phyloP scores from a whole-genome alignment of 805 yeast species.

The Suhomyces tanzawaensis region DNA sequence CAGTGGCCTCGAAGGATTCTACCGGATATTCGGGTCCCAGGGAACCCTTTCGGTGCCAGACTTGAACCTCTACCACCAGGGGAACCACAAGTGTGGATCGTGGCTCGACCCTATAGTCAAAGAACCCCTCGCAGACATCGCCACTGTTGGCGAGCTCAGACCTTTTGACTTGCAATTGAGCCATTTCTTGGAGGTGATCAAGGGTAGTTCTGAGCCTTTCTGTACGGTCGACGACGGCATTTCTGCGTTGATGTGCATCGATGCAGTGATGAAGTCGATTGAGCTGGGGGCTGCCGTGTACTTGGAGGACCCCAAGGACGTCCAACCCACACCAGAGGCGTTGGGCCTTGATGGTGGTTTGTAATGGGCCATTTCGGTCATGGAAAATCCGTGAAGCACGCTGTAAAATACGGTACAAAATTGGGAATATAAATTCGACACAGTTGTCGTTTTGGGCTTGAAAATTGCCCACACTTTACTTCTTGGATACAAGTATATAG shows the following conservation, averaged over 20 bases:
- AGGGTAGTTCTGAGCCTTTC: slow-evolving; percentile 23
- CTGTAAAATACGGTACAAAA: too few relatives aligned
- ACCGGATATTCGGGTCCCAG: slow-evolving; percentile 36
- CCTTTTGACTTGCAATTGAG: slow-evolving; percentile 41
- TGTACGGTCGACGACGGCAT: slow-evolving; percentile 36
- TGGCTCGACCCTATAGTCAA: slow-evolving; percentile 28
- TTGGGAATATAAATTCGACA: too few relatives aligned
- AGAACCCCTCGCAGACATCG: slow-evolving; percentile 7
- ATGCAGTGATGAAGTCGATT: slow-evolving; percentile 32
- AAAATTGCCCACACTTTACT: too few relatives aligned
- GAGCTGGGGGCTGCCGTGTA: slow-evolving; percentile 29
- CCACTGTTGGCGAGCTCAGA: slow-evolving; percentile 6
- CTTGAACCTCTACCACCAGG: slow-evolving; percentile 36
- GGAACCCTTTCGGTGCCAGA: slow-evolving; percentile 44
- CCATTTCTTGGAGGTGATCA: slow-evolving; percentile 36
- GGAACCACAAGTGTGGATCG: slow-evolving; percentile 16
- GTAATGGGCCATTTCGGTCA: too few relatives aligned
- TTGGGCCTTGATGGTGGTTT: slow-evolving; percentile 1
- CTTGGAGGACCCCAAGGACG: slow-evolving; percentile 10
- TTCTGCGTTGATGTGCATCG: slow-evolving; percentile 33
- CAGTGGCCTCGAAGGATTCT: slow-evolving; percentile 31
- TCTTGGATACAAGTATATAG: too few relatives aligned
- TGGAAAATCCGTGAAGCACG: too few relatives aligned
- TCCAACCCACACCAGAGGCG: slow-evolving; percentile 7
- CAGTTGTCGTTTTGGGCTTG: too few relatives aligned